Base-by-base conservation (phyloP, 768 basidiomycete species). In the Pholiota conissans region DNA sequence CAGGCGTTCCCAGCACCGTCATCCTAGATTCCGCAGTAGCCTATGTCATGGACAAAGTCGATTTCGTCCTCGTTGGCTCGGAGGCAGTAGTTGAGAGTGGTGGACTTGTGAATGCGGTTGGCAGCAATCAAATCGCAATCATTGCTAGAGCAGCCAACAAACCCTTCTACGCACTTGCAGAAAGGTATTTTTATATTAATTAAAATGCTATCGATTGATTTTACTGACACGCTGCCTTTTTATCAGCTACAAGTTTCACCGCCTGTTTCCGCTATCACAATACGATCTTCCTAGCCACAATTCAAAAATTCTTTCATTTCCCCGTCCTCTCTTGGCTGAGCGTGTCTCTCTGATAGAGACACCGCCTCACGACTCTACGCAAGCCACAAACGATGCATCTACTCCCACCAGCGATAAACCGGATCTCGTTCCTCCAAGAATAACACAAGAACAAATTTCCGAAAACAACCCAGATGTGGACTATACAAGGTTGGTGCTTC, bases 81-180 rank as follows among this genome's bases (percentile, higher is more conserved):
- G 97, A 99, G 76, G 97, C 95, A 7, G 95, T 99, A 26, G 96
- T 97, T 5, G 97, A 98, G 73, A 94, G 91, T 61, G 97, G 97
- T 42, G 93, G 95, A 3, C 76, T 93, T 59, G 85, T 95, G 64
- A 95, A 95, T 68, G 92, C 90, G 51, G 90, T 98, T 34, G 96
- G 96, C 39, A 94, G 94, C 66, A 95, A 93, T 73, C 94, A 97
- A 74, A 94, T 98, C 64, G 96, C 97, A 3, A 90, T 97, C 67
- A 92, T 98, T 55, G 96, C 97, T 52, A 93, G 93, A 71, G 90
- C 93, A 35, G 84, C 90, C 56, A 91, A 93, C 67, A 97, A 96
- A 71, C 96, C 97, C 3, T 95, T 98, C 71, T 98, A 98, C 74
- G 95, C 93, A 50, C 80, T 95, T 32, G 93, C 94, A 27, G 94